phyloP scores from a whole-genome alignment of 305 asterid genomes.

The Solanum chacoense region DNA sequence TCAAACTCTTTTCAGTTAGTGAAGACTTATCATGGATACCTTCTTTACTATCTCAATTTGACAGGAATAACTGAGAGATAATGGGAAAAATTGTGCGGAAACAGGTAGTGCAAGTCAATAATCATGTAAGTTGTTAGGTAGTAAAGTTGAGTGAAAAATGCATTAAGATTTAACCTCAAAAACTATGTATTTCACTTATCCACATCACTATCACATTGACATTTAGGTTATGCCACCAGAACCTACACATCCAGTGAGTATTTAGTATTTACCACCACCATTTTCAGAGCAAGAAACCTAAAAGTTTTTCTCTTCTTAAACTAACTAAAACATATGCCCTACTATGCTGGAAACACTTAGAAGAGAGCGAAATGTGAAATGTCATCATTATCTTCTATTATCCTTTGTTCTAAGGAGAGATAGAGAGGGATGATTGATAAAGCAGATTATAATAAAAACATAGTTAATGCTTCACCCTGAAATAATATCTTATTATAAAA shows the following conservation, averaged over 20 bases:
- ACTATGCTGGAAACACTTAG: background rate
- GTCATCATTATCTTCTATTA: background rate
- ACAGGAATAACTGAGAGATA: background rate
- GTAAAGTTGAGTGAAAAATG: background rate
- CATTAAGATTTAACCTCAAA: background rate
- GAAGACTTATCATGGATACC: background rate
- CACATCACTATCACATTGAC: background rate
- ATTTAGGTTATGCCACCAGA: background rate
- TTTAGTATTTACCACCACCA: background rate
- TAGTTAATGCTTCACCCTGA: background rate
- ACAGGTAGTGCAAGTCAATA: background rate
- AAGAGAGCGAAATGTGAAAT: background rate
- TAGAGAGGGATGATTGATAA: background rate
- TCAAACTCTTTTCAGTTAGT: background rate
- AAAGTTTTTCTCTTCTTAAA: background rate
- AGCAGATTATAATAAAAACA: background rate
- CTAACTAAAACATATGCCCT: background rate
- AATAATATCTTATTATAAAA: background rate
- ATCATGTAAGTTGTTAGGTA: background rate
- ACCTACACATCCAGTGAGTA: background rate
- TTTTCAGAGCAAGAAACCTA: background rate
- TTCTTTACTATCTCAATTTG: background rate
- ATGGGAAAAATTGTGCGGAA: background rate
- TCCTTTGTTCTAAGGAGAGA: background rate
- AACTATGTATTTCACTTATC: background rate